phyloP scores from a whole-genome alignment of 1,284 basidiomycete species.

The Malassezia sympodialis region DNA sequence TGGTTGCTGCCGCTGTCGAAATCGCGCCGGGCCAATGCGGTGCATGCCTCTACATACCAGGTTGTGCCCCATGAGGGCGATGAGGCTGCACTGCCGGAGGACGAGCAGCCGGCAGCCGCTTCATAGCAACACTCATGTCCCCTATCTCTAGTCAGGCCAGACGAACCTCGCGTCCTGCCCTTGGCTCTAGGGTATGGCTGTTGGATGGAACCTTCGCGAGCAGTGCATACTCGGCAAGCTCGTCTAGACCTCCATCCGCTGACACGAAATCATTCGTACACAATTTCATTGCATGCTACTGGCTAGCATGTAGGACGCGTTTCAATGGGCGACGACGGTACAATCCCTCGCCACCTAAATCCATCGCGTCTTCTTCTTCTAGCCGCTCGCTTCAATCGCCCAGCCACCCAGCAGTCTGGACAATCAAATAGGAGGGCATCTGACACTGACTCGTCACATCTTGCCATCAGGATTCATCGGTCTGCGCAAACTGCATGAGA shows the following conservation, averaged over 20 bases:
- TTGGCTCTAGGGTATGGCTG: constrained; percentile 8
- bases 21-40: constrained; percentile 16
- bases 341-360: constrained; percentile 13
- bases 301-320: constrained; percentile 14
- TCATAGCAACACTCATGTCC: not conserved
- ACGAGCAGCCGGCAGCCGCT: not conserved
- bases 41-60: constrained; percentile 13
- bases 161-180: not conserved
- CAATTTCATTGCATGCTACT: not conserved
- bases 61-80: constrained; percentile 8
- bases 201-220: constrained; percentile 17
- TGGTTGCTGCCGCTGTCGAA: constrained; percentile 62
- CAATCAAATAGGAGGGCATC: constrained; percentile 40
- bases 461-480: not conserved
- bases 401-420: constrained; percentile 28
- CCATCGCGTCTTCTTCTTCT: constrained; percentile 19
- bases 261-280: not conserved
- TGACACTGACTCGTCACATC: not conserved
- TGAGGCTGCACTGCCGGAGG: constrained; percentile 2
- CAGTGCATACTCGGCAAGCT: not conserved
- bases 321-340: constrained; percentile 17
- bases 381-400: constrained; percentile 40
- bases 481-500: constrained; percentile 17
- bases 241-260: constrained; percentile 12
- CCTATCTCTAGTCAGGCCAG: constrained; percentile 6